These are phyloP conservation scores for Sugiyamaella sp. DNA, from an alignment of 1,139 yeast genomes.

Conservation along the genomic window DNA sequence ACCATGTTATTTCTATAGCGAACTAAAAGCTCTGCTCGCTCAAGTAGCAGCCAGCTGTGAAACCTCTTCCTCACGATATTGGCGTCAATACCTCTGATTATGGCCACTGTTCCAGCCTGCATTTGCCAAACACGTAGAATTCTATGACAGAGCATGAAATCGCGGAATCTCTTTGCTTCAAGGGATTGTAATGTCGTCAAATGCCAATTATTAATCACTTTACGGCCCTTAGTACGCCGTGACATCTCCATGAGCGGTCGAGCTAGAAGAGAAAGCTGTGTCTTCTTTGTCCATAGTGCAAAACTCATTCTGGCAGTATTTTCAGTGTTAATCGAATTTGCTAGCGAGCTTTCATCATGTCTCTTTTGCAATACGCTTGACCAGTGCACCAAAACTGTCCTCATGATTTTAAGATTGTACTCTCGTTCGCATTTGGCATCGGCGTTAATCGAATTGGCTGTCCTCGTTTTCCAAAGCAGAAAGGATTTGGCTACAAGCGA, in stretches of 20 bases:
- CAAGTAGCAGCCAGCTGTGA: conserved; percentile 28
- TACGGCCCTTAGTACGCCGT: not conserved
- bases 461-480: conserved; percentile 8
- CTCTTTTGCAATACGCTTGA: not conserved
- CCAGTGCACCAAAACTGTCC: conserved; percentile 4
- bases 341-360: not conserved
- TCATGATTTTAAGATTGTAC: not conserved
- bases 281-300: conserved; percentile 10
- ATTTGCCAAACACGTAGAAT: conserved; percentile 29
- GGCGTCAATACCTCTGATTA: conserved; percentile 13
- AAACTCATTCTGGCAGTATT: not conserved
- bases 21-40: conserved; percentile 24
- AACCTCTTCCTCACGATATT: conserved; percentile 21
- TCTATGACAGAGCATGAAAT: conserved; percentile 26
- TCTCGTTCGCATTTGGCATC: not conserved
- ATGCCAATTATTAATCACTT: conserved; percentile 27
- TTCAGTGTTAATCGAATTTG: not conserved
- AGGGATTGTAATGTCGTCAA: conserved; percentile 21
- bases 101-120: conserved; percentile 17
- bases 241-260: not conserved
- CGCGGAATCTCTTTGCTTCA: conserved; percentile 31
- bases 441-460: not conserved
- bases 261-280: conserved; percentile 1
- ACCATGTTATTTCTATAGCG: conserved; percentile 23
- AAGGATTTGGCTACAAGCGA: not conserved